A percentile compares a stretch with the other conserved stretches of the same genome.
These are phyloP conservation scores for Oidiodendron maius DNA, from an alignment of 495 filamentous ascomycete species.

Conservation along the genomic window DNA sequence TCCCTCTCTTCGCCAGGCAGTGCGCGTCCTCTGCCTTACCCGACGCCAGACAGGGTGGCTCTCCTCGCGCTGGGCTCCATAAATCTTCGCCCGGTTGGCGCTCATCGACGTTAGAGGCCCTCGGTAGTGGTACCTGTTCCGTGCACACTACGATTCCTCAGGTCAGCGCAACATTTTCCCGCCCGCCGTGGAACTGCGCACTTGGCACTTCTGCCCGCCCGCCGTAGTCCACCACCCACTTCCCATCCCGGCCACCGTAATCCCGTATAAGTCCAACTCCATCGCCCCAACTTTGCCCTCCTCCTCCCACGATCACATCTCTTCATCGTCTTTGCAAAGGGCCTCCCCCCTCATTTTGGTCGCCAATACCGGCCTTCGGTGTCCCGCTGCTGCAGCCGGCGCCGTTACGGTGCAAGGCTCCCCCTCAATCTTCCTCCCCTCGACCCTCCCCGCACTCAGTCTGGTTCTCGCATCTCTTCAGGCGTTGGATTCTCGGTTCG, in stretches of 20 bases:
- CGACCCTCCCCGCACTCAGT: conserved; percentile 1
- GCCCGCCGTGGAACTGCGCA: background rate
- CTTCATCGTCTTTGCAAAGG: conserved; percentile 9
- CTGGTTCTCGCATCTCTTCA: conserved; percentile 10
- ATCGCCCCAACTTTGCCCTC: conserved; percentile 17
- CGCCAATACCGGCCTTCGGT: conserved; percentile 22
- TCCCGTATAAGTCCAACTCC: conserved; percentile 13
- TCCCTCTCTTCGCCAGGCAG: no score
- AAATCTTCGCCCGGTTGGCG: no score
- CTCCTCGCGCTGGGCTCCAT: no score
- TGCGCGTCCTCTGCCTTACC: no score
- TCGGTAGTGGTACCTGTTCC: no score
- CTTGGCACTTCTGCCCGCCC: background rate
- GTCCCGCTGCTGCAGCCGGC: conserved; percentile 23
- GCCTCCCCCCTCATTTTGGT: conserved; percentile 20
- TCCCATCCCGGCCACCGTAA: conserved; percentile 16
- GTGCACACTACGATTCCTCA: no score
- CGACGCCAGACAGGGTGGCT: no score
- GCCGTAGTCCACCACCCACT: background rate
- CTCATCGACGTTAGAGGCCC: no score
- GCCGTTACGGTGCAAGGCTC: conserved; percentile 27
- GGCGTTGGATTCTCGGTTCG: conserved; percentile 15
- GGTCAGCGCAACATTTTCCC: no score
- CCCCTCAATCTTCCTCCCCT: conserved; percentile 9
- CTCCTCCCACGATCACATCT: conserved; percentile 12